phyloP scores from a whole-genome alignment of 2,329 filamentous ascomycete genomes.

The Colletotrichum trifolii region DNA sequence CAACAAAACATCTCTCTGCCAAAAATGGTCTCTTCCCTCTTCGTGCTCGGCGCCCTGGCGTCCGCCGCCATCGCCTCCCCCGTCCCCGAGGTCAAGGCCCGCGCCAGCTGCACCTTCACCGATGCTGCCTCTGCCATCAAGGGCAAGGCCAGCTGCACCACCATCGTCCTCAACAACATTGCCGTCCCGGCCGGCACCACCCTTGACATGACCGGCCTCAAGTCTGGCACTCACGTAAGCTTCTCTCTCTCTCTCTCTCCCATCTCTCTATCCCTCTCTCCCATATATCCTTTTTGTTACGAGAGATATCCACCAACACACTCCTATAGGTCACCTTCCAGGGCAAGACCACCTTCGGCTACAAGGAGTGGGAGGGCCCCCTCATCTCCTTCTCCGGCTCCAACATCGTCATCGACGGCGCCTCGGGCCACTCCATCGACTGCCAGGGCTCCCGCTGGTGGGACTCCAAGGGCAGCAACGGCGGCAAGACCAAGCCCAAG shows the following conservation, averaged over 20 bases:
- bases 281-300: background rate
- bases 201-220: slow-evolving; percentile 66
- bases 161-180: slow-evolving; percentile 64
- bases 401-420: slow-evolving; percentile 64
- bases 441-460: slow-evolving; percentile 69
- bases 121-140: slow-evolving; percentile 58
- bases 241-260: background rate
- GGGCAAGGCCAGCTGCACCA: slow-evolving; percentile 62
- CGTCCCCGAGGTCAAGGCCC: slow-evolving; percentile 35
- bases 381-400: slow-evolving; percentile 70
- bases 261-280: background rate
- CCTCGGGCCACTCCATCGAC: slow-evolving; percentile 63
- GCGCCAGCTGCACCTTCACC: slow-evolving; percentile 63
- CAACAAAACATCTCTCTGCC: background rate
- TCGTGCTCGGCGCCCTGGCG: slow-evolving; percentile 44
- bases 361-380: slow-evolving; percentile 73
- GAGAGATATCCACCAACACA: slow-evolving; percentile 37
- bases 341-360: slow-evolving; percentile 75
- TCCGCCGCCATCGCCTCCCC: slow-evolving; percentile 41
- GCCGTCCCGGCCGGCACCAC: slow-evolving; percentile 68
- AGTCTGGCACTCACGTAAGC: slow-evolving; percentile 54
- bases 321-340: slow-evolving; percentile 64
- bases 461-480: slow-evolving; percentile 70
- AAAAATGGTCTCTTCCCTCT: slow-evolving; percentile 35
- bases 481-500: slow-evolving; percentile 73